A percentile compares a stretch with the other conserved stretches of the same genome.
Evolutionary conservation across 78 protist genomes (phyloP).

Genomic region (Isochrysis galbana): DNA sequence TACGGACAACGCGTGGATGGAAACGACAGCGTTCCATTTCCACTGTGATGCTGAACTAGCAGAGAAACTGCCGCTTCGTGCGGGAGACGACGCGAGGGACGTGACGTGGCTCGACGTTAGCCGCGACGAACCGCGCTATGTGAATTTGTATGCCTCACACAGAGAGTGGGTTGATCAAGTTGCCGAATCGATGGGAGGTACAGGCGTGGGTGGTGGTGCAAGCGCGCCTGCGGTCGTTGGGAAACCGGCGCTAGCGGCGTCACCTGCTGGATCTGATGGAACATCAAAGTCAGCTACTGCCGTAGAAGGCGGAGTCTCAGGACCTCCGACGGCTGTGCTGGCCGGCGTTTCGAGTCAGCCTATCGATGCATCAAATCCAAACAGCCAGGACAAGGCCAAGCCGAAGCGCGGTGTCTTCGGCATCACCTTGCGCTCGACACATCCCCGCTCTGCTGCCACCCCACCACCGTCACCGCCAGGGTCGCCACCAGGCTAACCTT

Average conservation of each 20-base stretch:
- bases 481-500: no score
- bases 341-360: no score
- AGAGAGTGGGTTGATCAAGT: neutral
- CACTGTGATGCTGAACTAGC: neutral
- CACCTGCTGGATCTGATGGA: neutral
- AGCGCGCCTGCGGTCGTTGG: no score
- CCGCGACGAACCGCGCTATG: neutral
- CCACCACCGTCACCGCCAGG: no score
- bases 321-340: neutral
- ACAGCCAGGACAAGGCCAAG: no score
- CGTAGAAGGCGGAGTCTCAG: neutral
- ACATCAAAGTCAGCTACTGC: neutral
- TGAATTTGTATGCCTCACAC: neutral
- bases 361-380: no score
- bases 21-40: slow-evolving; percentile 56
- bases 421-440: no score
- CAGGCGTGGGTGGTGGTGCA: no score
- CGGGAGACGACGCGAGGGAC: neutral
- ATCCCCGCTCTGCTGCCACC: no score
- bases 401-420: no score
- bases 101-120: neutral
- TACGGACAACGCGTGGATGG: slow-evolving; percentile 60
- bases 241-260: neutral
- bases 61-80: neutral
- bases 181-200: neutral